phyloP scores from a whole-genome alignment of 2,329 filamentous ascomycete genomes.

The Diaporthe longicolla region DNA sequence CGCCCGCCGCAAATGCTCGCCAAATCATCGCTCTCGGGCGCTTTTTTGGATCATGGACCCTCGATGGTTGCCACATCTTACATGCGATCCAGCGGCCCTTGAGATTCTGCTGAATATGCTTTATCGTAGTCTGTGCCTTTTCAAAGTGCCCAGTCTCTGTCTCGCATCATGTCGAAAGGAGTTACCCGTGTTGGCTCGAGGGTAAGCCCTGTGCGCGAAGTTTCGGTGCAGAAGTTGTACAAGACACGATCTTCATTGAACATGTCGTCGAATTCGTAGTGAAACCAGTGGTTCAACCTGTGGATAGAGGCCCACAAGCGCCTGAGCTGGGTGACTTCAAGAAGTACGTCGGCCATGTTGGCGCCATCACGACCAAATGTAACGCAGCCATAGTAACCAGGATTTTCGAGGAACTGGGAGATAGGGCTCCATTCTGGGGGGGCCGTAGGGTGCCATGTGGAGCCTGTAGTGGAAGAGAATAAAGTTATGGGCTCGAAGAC shows the following conservation, averaged over 20 bases:
- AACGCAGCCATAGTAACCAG: neutral
- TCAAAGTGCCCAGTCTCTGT: neutral
- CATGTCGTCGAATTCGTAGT: too few species aligned
- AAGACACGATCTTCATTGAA: neutral
- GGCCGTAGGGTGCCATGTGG: rapidly evolving
- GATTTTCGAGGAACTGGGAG: neutral
- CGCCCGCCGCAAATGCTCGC: too few species aligned
- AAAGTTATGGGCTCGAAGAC: neutral
- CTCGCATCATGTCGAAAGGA: neutral
- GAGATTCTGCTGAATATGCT: neutral
- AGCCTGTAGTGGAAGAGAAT: rapidly evolving
- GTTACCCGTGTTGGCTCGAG: rapidly evolving
- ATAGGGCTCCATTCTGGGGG: neutral
- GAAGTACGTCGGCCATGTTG: neutral
- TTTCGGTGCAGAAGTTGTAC: neutral
- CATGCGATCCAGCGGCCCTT: too few species aligned
- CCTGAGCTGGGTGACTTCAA: neutral
- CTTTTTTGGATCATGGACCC: neutral
- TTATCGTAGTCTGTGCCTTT: neutral
- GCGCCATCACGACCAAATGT: neutral
- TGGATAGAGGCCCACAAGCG: neutral
- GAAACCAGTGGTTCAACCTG: neutral
- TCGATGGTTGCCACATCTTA: neutral
- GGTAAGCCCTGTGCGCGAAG: neutral
- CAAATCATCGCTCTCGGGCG: neutral